A percentile compares a stretch with the other conserved stretches of the same genome.
Conservation (phyloP, 805 yeast species). For the Kluyveromyces dobzhanskii region DNA sequence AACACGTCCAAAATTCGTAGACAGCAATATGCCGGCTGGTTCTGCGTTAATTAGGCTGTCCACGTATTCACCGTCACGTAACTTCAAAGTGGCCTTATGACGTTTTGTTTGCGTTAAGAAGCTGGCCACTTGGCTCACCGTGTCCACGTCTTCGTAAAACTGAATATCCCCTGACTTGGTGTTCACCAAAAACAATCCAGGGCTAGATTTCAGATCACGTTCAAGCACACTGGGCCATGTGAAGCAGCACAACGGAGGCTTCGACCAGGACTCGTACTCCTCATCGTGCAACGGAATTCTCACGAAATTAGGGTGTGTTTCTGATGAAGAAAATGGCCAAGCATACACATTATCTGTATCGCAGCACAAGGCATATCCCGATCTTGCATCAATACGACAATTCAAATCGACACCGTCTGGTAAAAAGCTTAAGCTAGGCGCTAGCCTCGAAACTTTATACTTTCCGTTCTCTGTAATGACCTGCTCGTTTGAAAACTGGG, state of each 20-base stretch:
- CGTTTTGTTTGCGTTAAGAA: slow-evolving; percentile 23
- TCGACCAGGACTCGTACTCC: slow-evolving; percentile 9
- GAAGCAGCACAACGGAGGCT: slow-evolving; percentile 19
- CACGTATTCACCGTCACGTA: slow-evolving; percentile 40
- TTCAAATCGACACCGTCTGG: slow-evolving; percentile 13
- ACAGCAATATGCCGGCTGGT: slow-evolving; percentile 64
- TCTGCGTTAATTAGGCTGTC: slow-evolving; percentile 51
- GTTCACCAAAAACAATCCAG: slow-evolving; percentile 62
- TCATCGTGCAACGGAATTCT: slow-evolving; percentile 24
- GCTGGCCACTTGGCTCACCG: slow-evolving; percentile 23
- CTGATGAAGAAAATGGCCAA: slow-evolving; percentile 62
- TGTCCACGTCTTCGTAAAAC: slow-evolving; percentile 66
- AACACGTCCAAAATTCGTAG: slow-evolving; percentile 65
- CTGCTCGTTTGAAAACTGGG: slow-evolving; percentile 7
- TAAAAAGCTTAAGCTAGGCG: slow-evolving; percentile 14
- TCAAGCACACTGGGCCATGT: slow-evolving; percentile 26
- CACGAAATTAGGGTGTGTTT: slow-evolving; percentile 39
- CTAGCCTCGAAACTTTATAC: slow-evolving; percentile 19
- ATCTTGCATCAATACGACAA: slow-evolving; percentile 40
- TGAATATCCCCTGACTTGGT: slow-evolving; percentile 48
- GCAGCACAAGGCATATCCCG: slow-evolving; percentile 43
- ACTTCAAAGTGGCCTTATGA: slow-evolving; percentile 16
- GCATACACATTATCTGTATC: slow-evolving; percentile 47
- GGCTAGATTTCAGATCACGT: slow-evolving; percentile 8
- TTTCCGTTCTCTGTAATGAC: slow-evolving; percentile 27